A percentile compares a stretch with the other conserved stretches of the same genome.
Conservation (phyloP, 305 asterid species). For the Solanum aculeatissimum region DNA sequence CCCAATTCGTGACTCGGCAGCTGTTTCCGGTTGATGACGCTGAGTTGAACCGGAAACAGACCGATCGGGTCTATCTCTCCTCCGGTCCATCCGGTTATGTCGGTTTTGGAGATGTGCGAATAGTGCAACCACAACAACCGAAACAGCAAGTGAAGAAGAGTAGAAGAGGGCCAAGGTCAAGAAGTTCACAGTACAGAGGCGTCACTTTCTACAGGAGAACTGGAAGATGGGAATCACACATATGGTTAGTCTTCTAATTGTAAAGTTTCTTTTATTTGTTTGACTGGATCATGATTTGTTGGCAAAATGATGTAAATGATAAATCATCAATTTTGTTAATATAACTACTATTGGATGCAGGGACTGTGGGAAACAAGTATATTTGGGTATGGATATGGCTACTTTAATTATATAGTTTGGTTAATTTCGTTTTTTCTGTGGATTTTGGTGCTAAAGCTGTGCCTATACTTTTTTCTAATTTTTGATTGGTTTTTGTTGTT, state of each 20-base stretch:
- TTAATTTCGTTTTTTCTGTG: not conserved
- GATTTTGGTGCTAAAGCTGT: not conserved
- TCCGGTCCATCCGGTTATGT: not conserved
- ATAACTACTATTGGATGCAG: conserved; percentile 20
- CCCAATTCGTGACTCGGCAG: conserved; percentile 51
- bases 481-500: conserved; percentile 3
- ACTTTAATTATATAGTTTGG: not conserved
- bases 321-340: not conserved
- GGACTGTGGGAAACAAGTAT: conserved; percentile 91
- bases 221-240: conserved; percentile 88
- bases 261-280: not conserved
- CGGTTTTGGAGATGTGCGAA: not conserved
- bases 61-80: conserved; percentile 6
- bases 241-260: conserved; percentile 27
- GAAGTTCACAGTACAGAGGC: conserved; percentile 79
- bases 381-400: conserved; percentile 38
- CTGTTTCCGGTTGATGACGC: conserved; percentile 43
- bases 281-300: not conserved
- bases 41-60: conserved; percentile 5
- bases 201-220: conserved; percentile 79
- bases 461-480: not conserved
- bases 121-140: not conserved
- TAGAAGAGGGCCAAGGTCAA: conserved; percentile 78
- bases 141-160: conserved; percentile 51
- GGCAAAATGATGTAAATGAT: not conserved